Percentiles rank a stretch among this genome's conserved stretches.
phyloP scores from a whole-genome alignment of 2,329 filamentous ascomycete genomes.

The Aspergillus jensenii region DNA sequence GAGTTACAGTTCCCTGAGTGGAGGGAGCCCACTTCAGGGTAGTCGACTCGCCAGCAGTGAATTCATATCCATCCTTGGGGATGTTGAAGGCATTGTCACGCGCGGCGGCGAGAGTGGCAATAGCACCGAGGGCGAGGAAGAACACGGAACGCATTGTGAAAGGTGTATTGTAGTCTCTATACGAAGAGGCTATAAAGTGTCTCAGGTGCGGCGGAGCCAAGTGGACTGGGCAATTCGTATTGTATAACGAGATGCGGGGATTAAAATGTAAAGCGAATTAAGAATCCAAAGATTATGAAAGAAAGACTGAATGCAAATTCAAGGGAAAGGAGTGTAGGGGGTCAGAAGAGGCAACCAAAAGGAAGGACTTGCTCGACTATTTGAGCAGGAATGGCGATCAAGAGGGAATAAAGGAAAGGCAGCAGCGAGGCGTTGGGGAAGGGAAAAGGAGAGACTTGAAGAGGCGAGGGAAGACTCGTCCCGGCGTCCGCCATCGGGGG shows the following conservation, averaged over 20 bases:
- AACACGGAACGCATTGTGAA: conserved; percentile 48
- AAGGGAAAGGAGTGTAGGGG: conserved; percentile 3
- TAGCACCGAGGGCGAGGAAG: conserved; percentile 44
- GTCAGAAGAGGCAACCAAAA: conserved; percentile 6
- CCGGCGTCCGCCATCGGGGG: conserved; percentile 1
- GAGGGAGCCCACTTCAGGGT: conserved; percentile 52
- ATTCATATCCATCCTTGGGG: conserved; percentile 42
- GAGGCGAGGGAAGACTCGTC: conserved; percentile 1
- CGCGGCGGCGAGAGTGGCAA: conserved; percentile 46
- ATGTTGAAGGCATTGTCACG: conserved; percentile 51
- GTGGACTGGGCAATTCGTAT: conserved; percentile 3
- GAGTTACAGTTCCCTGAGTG: conserved; percentile 51
- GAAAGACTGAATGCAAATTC: background rate
- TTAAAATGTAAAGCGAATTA: conserved; percentile 1
- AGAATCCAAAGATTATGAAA: background rate
- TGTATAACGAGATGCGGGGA: conserved; percentile 5
- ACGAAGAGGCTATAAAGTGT: conserved; percentile 4
- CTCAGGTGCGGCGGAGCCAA: conserved; percentile 3
- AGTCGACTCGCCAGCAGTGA: conserved; percentile 48
- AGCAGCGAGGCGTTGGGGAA: conserved; percentile 10
- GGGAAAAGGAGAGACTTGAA: conserved; percentile 2
- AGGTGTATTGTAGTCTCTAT: conserved; percentile 6
- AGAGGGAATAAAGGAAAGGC: conserved; percentile 10
- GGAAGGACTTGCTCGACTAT: conserved; percentile 11
- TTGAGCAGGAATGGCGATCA: conserved; percentile 13